These are phyloP conservation scores for Globisporangium recalcitrans DNA, from an alignment of 352 stramenopile genomes.

Conservation along the genomic window DNA sequence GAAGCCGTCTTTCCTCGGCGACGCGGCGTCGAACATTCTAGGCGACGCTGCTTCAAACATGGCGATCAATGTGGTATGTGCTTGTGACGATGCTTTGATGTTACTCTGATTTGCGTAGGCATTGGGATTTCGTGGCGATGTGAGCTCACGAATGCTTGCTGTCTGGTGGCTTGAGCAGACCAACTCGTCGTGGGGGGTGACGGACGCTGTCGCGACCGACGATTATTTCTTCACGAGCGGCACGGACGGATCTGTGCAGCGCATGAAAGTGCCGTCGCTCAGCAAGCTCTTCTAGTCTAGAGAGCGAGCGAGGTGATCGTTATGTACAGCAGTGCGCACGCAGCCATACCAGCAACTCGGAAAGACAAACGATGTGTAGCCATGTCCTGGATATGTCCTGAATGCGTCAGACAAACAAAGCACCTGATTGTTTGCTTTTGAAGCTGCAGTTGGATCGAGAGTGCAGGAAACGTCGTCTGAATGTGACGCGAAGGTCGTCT, in stretches of 20 bases:
- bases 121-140: neutral
- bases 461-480: neutral
- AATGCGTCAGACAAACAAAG: neutral
- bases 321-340: neutral
- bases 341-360: neutral
- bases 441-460: neutral
- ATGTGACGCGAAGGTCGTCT: neutral
- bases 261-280: slow-evolving; percentile 56
- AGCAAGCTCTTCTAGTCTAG: slow-evolving; percentile 16
- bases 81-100: neutral
- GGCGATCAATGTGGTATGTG: slow-evolving; percentile 79
- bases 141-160: neutral
- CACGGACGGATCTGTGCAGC: slow-evolving; percentile 79
- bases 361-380: neutral
- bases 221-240: slow-evolving; percentile 82
- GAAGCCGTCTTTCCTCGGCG: slow-evolving; percentile 76
- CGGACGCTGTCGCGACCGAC: slow-evolving; percentile 70
- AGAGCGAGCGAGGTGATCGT: neutral
- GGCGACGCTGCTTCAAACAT: slow-evolving; percentile 80
- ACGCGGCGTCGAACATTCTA: slow-evolving; percentile 70
- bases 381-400: neutral
- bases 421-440: neutral
- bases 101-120: neutral
- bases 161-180: slow-evolving; percentile 30
- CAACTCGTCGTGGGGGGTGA: slow-evolving; percentile 80